phyloP scores from a whole-genome alignment of 106 monocot genomes.

The Alisma plantagoaquatica region DNA sequence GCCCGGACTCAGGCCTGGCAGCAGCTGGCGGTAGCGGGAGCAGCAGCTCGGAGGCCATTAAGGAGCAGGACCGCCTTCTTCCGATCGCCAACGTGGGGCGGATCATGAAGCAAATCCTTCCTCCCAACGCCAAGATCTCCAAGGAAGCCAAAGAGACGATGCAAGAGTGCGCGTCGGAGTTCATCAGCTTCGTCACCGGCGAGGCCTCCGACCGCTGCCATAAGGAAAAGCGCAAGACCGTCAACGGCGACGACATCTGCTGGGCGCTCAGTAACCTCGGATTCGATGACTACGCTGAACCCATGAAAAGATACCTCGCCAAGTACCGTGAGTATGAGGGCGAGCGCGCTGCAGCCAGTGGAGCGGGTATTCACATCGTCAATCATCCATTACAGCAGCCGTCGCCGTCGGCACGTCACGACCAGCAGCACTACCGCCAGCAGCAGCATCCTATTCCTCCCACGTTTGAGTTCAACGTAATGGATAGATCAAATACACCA shows the following conservation, averaged over 20 bases:
- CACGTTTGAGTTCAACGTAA: constrained; percentile 5
- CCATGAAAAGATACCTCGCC: constrained; percentile 52
- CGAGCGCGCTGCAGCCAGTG: constrained; percentile 20
- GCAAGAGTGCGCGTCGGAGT: constrained; percentile 80
- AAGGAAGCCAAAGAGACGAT: constrained; percentile 77
- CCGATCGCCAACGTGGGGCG: constrained; percentile 81
- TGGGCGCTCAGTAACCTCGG: constrained; percentile 61
- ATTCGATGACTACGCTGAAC: constrained; percentile 53
- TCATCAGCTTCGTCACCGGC: constrained; percentile 73
- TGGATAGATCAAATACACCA: constrained; percentile 7
- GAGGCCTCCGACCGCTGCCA: constrained; percentile 70
- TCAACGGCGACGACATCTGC: constrained; percentile 73
- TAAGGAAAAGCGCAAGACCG: constrained; percentile 79
- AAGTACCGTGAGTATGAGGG: constrained; percentile 61
- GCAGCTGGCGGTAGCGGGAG: too few species aligned
- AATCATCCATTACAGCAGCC: background rate
- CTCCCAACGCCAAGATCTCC: constrained; percentile 67
- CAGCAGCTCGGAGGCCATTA: too few species aligned
- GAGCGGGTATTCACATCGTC: background rate
- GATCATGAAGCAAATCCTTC: constrained; percentile 83
- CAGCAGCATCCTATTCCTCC: background rate
- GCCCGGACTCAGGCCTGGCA: constrained; percentile 31
- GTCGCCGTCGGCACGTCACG: background rate
- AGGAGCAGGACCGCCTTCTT: constrained; percentile 64
- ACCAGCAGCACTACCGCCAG: background rate